A percentile compares a stretch with the other conserved stretches of the same genome.
Conservation (phyloP, 495 filamentous ascomycete genomes). For the Podospora anserina region DNA sequence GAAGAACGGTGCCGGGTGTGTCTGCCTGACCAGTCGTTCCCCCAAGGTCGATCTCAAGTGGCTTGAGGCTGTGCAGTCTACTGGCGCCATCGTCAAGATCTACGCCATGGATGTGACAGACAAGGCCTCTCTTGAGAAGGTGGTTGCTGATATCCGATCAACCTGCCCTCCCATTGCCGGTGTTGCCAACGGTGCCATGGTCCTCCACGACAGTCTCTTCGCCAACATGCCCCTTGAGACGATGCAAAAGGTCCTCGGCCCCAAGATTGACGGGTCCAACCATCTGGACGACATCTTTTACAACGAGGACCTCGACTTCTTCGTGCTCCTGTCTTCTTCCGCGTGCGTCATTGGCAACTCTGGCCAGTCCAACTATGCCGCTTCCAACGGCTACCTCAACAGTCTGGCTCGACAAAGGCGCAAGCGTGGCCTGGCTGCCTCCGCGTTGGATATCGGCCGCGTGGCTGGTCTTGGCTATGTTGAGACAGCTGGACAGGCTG, state of each 20-base stretch:
- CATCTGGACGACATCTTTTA: neutral
- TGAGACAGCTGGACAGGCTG: neutral
- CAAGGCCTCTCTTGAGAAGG: neutral
- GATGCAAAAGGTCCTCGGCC: neutral
- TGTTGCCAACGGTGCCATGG: neutral
- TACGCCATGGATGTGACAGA: neutral
- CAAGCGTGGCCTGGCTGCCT: slow-evolving; percentile 32
- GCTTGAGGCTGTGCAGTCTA: neutral
- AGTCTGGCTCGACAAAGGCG: slow-evolving; percentile 30
- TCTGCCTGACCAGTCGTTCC: neutral
- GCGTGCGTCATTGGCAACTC: slow-evolving; percentile 43
- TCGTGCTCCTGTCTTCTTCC: slow-evolving; percentile 53
- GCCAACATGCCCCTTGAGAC: neutral
- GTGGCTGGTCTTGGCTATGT: slow-evolving; percentile 26
- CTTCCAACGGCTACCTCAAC: slow-evolving; percentile 50
- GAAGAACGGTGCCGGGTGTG: neutral
- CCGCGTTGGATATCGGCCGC: slow-evolving; percentile 42
- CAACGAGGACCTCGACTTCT: slow-evolving; percentile 49
- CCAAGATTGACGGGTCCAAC: neutral
- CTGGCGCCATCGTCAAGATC: neutral
- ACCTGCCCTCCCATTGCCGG: neutral
- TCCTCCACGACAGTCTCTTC: neutral
- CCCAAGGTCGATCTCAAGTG: neutral
- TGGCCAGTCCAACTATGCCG: slow-evolving; percentile 50
- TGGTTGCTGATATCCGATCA: neutral